Conservation (phyloP, 2,329 filamentous ascomycete genomes). For the Exophiala oligosperma region DNA sequence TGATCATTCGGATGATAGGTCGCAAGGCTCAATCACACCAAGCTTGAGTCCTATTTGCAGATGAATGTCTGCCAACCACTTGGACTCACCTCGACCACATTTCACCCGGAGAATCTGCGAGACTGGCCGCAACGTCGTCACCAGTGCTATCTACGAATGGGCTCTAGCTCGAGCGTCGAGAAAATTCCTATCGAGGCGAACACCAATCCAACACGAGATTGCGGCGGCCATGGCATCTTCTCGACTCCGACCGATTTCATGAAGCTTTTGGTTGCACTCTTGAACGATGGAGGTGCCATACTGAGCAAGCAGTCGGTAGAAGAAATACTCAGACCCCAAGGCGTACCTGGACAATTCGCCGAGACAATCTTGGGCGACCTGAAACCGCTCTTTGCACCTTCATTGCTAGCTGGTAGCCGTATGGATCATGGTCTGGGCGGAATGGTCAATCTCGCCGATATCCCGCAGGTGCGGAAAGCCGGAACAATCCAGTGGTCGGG, state of each 20-base stretch:
- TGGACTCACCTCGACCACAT: slow-evolving; percentile 50
- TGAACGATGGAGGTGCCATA: slow-evolving; percentile 36
- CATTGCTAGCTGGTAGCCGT: background rate
- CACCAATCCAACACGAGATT: slow-evolving; percentile 32
- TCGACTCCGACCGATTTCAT: slow-evolving; percentile 27
- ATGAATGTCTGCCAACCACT: slow-evolving; percentile 48
- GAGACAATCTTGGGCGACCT: slow-evolving; percentile 23
- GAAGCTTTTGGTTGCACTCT: slow-evolving; percentile 23
- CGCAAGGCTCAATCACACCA: too few relatives aligned
- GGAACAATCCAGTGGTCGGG: slow-evolving; percentile 28
- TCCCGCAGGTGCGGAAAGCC: slow-evolving; percentile 3
- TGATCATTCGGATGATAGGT: too few relatives aligned
- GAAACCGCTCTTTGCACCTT: background rate
- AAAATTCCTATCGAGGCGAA: too few relatives aligned
- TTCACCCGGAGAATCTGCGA: slow-evolving; percentile 31
- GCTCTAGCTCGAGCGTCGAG: too few relatives aligned
- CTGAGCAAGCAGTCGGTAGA: slow-evolving; percentile 58
- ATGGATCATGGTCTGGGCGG: slow-evolving; percentile 13
- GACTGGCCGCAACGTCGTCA: too few relatives aligned
- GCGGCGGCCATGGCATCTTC: slow-evolving; percentile 29
- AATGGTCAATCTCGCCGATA: slow-evolving; percentile 6
- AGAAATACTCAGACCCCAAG: slow-evolving; percentile 45
- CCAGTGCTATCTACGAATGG: too few relatives aligned
- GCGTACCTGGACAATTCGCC: slow-evolving; percentile 29
- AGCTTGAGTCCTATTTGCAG: slow-evolving; percentile 46